Conservation (phyloP, 371 early-diverging fungal genomes). For the Mucor indicus region DNA sequence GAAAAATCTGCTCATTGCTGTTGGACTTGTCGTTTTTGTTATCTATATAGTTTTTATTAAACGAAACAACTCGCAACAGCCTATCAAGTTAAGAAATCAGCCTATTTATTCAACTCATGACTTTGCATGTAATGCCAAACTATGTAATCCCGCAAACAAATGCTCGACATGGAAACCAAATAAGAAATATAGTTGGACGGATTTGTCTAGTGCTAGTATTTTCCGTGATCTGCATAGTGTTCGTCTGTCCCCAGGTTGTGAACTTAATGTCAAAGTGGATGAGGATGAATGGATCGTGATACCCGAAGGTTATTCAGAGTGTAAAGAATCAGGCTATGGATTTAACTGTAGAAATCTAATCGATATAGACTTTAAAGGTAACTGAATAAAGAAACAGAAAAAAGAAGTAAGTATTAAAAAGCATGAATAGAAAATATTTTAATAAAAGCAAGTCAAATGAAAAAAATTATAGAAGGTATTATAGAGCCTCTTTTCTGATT, state of each 20-base stretch:
- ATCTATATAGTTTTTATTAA: not conserved
- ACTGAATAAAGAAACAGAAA: not conserved
- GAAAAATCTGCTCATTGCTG: too few relatives aligned
- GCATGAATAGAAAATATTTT: constrained; percentile 33
- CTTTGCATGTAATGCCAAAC: constrained; percentile 10
- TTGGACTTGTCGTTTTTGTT: too few relatives aligned
- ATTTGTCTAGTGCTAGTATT: constrained; percentile 22
- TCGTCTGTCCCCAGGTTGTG: constrained; percentile 31
- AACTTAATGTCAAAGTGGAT: constrained; percentile 23
- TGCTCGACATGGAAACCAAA: constrained; percentile 30
- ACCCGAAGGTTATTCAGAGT: constrained; percentile 21
- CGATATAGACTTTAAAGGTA: constrained; percentile 30
- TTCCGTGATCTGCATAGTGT: constrained; percentile 38
- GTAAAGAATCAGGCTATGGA: constrained; percentile 18
- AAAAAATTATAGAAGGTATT: constrained; percentile 23
- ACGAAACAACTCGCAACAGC: too few relatives aligned
- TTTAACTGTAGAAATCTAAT: constrained; percentile 29
- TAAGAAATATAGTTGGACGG: constrained; percentile 11
- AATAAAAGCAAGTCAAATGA: constrained; percentile 29
- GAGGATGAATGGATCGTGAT: constrained; percentile 23
- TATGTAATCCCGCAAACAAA: constrained; percentile 24
- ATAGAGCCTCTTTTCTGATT: too few relatives aligned
- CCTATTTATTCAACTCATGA: constrained; percentile 13
- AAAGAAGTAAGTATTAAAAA: not conserved
- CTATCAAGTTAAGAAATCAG: constrained; percentile 18